Base-by-base conservation (phyloP, 192 early-diverging fungal species). In the Irineochytrium annulatum region DNA sequence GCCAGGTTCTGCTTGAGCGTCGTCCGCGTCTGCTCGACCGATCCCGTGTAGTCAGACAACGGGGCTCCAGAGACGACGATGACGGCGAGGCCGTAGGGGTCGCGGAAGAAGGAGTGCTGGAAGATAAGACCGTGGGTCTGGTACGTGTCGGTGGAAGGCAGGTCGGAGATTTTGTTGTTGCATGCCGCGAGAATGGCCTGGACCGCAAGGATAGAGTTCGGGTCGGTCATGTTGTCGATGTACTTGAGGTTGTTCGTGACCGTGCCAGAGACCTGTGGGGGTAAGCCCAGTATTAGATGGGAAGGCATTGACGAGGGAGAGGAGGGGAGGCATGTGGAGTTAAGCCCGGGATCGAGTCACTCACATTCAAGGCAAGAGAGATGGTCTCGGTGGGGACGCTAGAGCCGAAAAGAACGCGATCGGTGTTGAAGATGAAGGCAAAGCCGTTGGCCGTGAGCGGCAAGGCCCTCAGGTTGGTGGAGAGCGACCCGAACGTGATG, bases 341-440 rank as follows among this genome's bases (percentile, higher is more conserved):
- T n/a, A n/a, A n/a, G n/a, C n/a, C n/a, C n/a, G n/a, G n/a, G n/a
- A n/a, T n/a, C n/a, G n/a, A n/a, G n/a, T n/a, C 17, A 6, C 46
- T 24, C 6, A 24, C 11, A 22, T 8, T 5, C 17, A 20, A 6
- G 46, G 5, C 26, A 5, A 22, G 13, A 24, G 24, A 51, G 24
- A 26, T 24, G 26, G 49, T 14, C 49, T 51, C 49, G 11, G 8
- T 26, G 17, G 14, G 8, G 24, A 19, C 24, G 20, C 49, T 51
- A 19, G 49, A 51, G 14, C 49, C 49, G 20, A 14, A 51, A 51
- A 51, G 26, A 19, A 51, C 24, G 11, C 49, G 17, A 26, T 6
- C 24, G 13, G 49, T 19, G 49, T 51, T 26, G 24, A 51, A 51
- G 49, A 51, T 26, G 24, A 51, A 51, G 24, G 49, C 49, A 20